Evolutionary conservation across 345 rosid species (phyloP), one percentile per base, ranked within the genome.

Genomic region (Salix purpurea): DNA sequence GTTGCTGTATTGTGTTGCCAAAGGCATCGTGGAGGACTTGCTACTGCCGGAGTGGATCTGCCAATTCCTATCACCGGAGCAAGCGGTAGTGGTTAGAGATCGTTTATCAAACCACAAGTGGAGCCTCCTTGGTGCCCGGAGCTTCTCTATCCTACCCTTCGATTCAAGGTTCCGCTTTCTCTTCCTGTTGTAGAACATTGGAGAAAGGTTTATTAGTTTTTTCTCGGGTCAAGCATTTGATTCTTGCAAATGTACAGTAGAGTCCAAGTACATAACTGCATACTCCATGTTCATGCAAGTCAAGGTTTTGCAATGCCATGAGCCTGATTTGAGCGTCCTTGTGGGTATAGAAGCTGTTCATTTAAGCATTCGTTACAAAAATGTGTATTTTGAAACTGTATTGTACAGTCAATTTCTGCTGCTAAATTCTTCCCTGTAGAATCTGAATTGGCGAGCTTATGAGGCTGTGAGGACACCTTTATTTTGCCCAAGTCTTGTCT

Each of bases 141-240:
- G 76, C 83, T 87, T 86, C 84, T 85, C 88, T 4, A 71, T 89
- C 30, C 44, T 83, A 30, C 91, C 94, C 2, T 90, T 86, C 14
- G 87, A 86, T 78, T 81, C 94, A 8, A 85, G 92, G 77, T 90
- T 90, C 74, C 86, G 94, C 8, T 87, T 82, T 72, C 89, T 89
- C 52, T 89, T 89, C 81, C 69, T 89, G 5, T 40, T 73, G 78
- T 84, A 85, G 23, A 75, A 37, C 16, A 28, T 10, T 16, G 13
- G 46, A 39, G 56, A 67, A 52, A 71, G n/a, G 28, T 71, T 71
- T 5, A n/a, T 13, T 46, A 69, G 4, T 23, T 46, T 3, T 3
- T n/a, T 12, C 36, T 7, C 50, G 14, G 42, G 48, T 42, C 26
- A 28, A 68, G 50, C 71, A 68, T 39, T 26, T 39, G 37, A 13